Percentiles rank a stretch among this genome's conserved stretches.
These are phyloP conservation scores for Daldinia eschscholtzii DNA, from an alignment of 2,329 filamentous ascomycete species.

Conservation along the genomic window DNA sequence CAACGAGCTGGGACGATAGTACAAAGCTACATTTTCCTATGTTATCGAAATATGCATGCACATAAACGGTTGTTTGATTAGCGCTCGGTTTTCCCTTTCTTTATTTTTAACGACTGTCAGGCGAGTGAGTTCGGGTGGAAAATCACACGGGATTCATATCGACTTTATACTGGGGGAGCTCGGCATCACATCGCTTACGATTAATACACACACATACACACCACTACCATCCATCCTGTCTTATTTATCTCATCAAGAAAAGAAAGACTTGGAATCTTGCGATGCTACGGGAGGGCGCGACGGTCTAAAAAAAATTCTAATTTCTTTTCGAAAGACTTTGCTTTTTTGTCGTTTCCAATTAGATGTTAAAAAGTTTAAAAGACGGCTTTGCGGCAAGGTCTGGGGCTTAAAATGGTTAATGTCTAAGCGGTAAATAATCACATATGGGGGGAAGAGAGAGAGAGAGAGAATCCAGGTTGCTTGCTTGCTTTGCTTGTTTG, in stretches of 20 bases:
- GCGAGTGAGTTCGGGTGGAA: conserved; percentile 32
- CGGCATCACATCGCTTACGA: conserved; percentile 38
- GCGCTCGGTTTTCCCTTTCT: conserved; percentile 29
- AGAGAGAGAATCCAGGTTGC: conserved; percentile 2
- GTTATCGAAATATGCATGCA: conserved; percentile 23
- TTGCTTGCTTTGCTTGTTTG: conserved; percentile 16
- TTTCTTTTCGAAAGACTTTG: background rate
- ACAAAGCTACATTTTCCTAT: conserved; percentile 21
- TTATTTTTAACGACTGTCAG: conserved; percentile 19
- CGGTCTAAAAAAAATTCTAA: background rate
- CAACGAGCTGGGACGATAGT: conserved; percentile 8
- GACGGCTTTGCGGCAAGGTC: conserved; percentile 1
- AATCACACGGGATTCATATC: conserved; percentile 19
- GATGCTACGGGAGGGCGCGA: background rate
- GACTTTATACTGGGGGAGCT: conserved; percentile 18
- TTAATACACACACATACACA: conserved; percentile 26
- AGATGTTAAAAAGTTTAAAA: background rate
- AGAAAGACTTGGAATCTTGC: background rate
- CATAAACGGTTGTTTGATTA: conserved; percentile 27
- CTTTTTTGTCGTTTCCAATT: conserved; percentile 5
- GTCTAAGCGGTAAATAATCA: conserved; percentile 7
- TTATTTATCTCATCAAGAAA: conserved; percentile 10
- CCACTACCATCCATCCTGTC: conserved; percentile 10
- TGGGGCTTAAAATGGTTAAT: conserved; percentile 12
- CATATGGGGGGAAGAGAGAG: conserved; percentile 5